Evolutionary conservation across 2,329 filamentous ascomycete genomes (phyloP).

Genomic region (Fusarium cicatricum): DNA sequence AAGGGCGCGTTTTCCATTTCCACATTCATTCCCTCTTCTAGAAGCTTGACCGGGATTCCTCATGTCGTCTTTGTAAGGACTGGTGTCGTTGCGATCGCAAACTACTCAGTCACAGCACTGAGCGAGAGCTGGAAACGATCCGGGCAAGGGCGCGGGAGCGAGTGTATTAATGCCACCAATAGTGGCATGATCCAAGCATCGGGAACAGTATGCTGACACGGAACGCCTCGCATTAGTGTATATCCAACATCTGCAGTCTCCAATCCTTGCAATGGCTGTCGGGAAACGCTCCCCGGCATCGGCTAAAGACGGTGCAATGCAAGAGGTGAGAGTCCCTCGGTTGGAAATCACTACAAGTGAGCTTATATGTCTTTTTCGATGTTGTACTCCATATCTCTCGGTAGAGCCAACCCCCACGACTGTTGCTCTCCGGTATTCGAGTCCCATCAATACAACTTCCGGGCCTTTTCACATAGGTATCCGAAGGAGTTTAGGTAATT

Average conservation of each 20-base stretch:
- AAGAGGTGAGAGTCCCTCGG: neutral
- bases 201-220: conserved; percentile 6
- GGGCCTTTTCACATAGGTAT: neutral
- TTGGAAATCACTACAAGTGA: neutral
- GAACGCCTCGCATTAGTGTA: conserved; percentile 16
- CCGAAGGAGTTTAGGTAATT: too few species aligned
- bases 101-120: too few species aligned
- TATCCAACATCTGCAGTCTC: conserved; percentile 6
- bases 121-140: neutral
- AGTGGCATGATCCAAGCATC: conserved; percentile 24
- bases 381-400: neutral
- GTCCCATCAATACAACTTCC: neutral
- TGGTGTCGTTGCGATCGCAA: too few species aligned
- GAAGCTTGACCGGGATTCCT: neutral
- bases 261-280: conserved; percentile 19
- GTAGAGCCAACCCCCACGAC: neutral
- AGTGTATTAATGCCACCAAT: conserved; percentile 6
- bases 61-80: too few species aligned
- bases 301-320: conserved; percentile 6
- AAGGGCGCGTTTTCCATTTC: conserved; percentile 6
- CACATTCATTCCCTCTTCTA: neutral
- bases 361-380: too few species aligned
- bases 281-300: conserved; percentile 13
- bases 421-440: neutral
- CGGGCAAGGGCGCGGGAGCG: neutral